Base-by-base conservation (phyloP, 78 protist species). In the Bodo saltans region DNA sequence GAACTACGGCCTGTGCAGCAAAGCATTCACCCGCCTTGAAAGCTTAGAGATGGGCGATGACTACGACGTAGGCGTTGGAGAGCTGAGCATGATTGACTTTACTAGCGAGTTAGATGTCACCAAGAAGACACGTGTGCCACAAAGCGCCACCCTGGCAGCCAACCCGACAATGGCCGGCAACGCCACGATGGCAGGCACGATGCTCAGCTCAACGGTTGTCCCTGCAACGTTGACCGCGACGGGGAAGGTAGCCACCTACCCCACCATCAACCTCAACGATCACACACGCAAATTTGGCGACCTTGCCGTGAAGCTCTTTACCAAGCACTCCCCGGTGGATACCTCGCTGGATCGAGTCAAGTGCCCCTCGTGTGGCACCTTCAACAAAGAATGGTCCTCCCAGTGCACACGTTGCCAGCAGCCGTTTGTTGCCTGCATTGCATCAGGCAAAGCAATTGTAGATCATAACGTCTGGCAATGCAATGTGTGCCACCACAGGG, bases 21-120 rank as follows among this genome's bases (percentile, higher is more conserved):
- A 28, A 26, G 95, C 95, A 3, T 84, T 92, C 72, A 79, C 82
- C 60, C 28, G 70, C 70, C 85, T 92, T 39, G 92, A 92, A 84
- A 11, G 68, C 25, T n/a, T 91, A 3, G 89, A 75, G 74, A 79
- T 23, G 23, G 17, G 8, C n/a, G 60, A 47, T 8, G 60, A 47
- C n/a, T 47, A 23, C 60, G 17, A 17, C 60, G 17, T 17, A 23
- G 60, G 60, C 60, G 17, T 8, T 17, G 60, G 60, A 8, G 60
- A 17, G 8, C n/a, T 8, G n/a, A 47, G 60, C 60, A n/a, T n/a
- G n/a, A n/a, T n/a, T n/a, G n/a, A n/a, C n/a, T n/a, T n/a, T n/a
- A n/a, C n/a, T n/a, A n/a, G n/a, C n/a, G n/a, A n/a, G n/a, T n/a
- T n/a, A n/a, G n/a, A n/a, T n/a, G n/a, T n/a, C n/a, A n/a, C n/a